Evolutionary conservation across 352 stramenopile species (phyloP).

Genomic region (Thraustotheca clavata): DNA sequence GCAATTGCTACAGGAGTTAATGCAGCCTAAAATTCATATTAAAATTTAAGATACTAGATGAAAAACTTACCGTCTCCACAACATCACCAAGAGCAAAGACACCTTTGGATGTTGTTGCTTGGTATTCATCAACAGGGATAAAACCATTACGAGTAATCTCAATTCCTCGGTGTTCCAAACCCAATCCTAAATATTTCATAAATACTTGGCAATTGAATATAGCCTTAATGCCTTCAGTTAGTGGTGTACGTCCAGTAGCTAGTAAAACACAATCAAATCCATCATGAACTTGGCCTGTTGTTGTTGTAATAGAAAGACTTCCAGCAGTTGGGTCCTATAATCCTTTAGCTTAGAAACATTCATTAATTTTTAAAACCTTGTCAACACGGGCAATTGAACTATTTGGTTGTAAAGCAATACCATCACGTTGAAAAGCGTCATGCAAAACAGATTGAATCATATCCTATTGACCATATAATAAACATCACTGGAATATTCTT

Average conservation of each 20-base stretch:
- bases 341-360: slow-evolving; percentile 54
- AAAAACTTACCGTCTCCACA: slow-evolving; percentile 28
- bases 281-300: slow-evolving; percentile 21
- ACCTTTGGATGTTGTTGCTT: slow-evolving; percentile 79
- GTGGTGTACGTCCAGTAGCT: slow-evolving; percentile 50
- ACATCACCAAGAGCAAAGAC: slow-evolving; percentile 79
- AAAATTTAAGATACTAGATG: neutral
- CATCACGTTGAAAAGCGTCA: slow-evolving; percentile 47
- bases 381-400: slow-evolving; percentile 37
- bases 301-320: neutral
- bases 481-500: slow-evolving; percentile 14
- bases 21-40: slow-evolving; percentile 38
- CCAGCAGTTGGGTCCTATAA: slow-evolving; percentile 38
- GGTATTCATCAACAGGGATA: slow-evolving; percentile 83
- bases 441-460: slow-evolving; percentile 44
- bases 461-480: slow-evolving; percentile 23
- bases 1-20: slow-evolving; percentile 84
- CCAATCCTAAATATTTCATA: slow-evolving; percentile 43
- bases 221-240: slow-evolving; percentile 24
- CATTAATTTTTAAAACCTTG: slow-evolving; percentile 12
- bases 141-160: slow-evolving; percentile 50
- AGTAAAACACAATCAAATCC: slow-evolving; percentile 85
- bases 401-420: slow-evolving; percentile 39
- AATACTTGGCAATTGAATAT: neutral
- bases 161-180: slow-evolving; percentile 64